These are phyloP conservation scores for Fusarium sp. DNA, from an alignment of 2,329 filamentous ascomycete genomes.

Conservation along the genomic window DNA sequence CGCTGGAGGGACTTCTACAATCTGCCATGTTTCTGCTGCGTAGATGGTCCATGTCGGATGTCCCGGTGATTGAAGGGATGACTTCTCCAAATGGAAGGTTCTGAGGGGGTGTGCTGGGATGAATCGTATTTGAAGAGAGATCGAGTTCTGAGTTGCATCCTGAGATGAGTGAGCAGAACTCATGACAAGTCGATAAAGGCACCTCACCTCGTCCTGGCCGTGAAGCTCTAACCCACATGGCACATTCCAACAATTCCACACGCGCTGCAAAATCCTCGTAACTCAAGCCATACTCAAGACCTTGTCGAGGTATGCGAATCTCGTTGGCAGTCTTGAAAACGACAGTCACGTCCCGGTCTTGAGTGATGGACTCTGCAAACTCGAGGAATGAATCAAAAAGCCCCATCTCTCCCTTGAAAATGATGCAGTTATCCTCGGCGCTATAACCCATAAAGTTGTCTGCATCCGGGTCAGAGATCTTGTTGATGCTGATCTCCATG, in stretches of 20 bases:
- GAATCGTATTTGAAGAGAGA: neutral
- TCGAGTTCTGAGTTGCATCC: neutral
- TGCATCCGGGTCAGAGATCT: slow-evolving; percentile 19
- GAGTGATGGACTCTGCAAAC: slow-evolving; percentile 18
- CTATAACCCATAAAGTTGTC: slow-evolving; percentile 43
- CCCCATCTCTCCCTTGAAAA: slow-evolving; percentile 39
- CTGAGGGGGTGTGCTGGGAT: neutral
- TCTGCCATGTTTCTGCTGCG: neutral
- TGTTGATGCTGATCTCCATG: slow-evolving; percentile 23
- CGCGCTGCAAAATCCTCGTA: slow-evolving; percentile 39
- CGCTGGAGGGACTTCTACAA: slow-evolving; percentile 2
- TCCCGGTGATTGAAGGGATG: neutral
- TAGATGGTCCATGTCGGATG: neutral
- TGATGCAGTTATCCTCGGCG: slow-evolving; percentile 28
- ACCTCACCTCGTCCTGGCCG: slow-evolving; percentile 15
- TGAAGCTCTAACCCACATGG: slow-evolving; percentile 36
- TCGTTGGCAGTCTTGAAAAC: slow-evolving; percentile 30
- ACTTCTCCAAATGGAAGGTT: neutral
- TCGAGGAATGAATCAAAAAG: slow-evolving; percentile 36
- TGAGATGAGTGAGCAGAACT: neutral
- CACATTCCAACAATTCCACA: slow-evolving; percentile 44
- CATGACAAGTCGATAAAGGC: too few relatives aligned
- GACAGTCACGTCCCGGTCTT: slow-evolving; percentile 3
- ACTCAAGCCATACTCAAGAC: slow-evolving; percentile 33
- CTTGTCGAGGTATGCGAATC: slow-evolving; percentile 34